phyloP scores from a whole-genome alignment of 1,284 basidiomycete genomes.

The Leccinum idahoense region DNA sequence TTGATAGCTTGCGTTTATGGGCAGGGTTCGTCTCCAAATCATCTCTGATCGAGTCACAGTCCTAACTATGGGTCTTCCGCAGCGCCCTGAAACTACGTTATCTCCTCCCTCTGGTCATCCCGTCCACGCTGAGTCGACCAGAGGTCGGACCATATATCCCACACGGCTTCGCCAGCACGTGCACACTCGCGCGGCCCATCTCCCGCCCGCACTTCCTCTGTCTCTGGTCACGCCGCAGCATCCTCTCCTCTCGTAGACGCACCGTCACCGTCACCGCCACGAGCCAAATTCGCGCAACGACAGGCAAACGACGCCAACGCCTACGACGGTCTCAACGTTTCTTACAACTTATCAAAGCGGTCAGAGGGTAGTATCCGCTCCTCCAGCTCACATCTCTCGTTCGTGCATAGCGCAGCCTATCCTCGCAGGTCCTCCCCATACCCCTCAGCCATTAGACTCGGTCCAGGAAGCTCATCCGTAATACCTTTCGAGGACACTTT shows the following conservation, averaged over 20 bases:
- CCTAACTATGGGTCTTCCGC: conserved; percentile 9
- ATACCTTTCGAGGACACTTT: conserved; percentile 57
- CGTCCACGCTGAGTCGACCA: conserved; percentile 34
- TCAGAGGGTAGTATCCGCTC: conserved; percentile 29
- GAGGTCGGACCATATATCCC: conserved; percentile 19
- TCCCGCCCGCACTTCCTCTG: conserved; percentile 17
- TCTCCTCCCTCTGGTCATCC: conserved; percentile 59
- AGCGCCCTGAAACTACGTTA: conserved; percentile 82
- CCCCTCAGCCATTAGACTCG: conserved; percentile 26
- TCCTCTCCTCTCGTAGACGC: conserved; percentile 3
- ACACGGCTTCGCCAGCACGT: conserved; percentile 20
- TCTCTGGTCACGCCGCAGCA: conserved; percentile 7
- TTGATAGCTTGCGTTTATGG: conserved; percentile 79
- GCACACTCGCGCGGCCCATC: conserved; percentile 20
- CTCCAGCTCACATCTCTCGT: conserved; percentile 34
- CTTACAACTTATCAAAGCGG: conserved; percentile 37
- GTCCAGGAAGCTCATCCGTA: conserved; percentile 47
- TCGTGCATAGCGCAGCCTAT: conserved; percentile 23
- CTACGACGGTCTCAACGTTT: conserved; percentile 39
- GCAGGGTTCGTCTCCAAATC: conserved; percentile 55
- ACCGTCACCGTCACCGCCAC: conserved; percentile 13
- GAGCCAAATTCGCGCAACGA: conserved; percentile 17
- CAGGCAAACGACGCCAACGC: conserved; percentile 15
- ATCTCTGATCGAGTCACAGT: neutral
- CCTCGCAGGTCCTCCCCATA: conserved; percentile 14